Evolutionary conservation across 495 filamentous ascomycete species (phyloP).

Genomic region (Podospora appendiculata): DNA sequence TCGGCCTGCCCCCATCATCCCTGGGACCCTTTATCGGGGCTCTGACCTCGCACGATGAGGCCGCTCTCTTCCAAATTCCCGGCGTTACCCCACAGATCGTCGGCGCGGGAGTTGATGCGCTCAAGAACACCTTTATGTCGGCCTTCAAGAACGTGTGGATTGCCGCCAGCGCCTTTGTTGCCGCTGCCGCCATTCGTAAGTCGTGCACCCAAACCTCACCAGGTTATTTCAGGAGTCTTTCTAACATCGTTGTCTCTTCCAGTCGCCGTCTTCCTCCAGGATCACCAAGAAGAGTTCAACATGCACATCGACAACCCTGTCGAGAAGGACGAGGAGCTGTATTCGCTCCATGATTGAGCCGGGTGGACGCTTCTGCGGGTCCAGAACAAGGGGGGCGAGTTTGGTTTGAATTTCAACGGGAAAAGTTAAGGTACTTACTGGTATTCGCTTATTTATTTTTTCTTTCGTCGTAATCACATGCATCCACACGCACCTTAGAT

Average conservation of each 20-base stretch:
- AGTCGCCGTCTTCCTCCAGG: conserved; percentile 10
- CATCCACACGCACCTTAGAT: too few relatives aligned
- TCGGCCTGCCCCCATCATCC: conserved; percentile 10
- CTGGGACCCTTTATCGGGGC: conserved; percentile 12
- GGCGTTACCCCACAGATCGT: conserved; percentile 20
- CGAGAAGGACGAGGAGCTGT: conserved; percentile 18
- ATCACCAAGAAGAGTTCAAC: conserved; percentile 14
- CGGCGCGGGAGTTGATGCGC: conserved; percentile 10
- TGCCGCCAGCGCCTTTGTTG: conserved; percentile 16
- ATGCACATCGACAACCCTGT: conserved; percentile 16
- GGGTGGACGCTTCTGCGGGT: too few relatives aligned
- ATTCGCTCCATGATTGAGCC: background rate
- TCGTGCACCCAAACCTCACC: background rate
- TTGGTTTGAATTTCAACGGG: too few relatives aligned
- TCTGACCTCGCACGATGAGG: conserved; percentile 10
- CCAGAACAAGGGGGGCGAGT: too few relatives aligned
- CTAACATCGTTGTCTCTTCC: background rate
- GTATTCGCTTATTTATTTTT: too few relatives aligned
- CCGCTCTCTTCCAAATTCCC: conserved; percentile 9
- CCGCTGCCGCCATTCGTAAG: conserved; percentile 14
- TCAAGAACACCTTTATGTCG: conserved; percentile 13
- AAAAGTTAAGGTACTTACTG: too few relatives aligned
- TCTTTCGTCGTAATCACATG: too few relatives aligned
- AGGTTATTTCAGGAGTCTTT: background rate
- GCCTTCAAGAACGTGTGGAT: conserved; percentile 24